These are phyloP conservation scores for Globisporangium nodosum DNA, from an alignment of 352 stramenopile species.

Conservation along the genomic window DNA sequence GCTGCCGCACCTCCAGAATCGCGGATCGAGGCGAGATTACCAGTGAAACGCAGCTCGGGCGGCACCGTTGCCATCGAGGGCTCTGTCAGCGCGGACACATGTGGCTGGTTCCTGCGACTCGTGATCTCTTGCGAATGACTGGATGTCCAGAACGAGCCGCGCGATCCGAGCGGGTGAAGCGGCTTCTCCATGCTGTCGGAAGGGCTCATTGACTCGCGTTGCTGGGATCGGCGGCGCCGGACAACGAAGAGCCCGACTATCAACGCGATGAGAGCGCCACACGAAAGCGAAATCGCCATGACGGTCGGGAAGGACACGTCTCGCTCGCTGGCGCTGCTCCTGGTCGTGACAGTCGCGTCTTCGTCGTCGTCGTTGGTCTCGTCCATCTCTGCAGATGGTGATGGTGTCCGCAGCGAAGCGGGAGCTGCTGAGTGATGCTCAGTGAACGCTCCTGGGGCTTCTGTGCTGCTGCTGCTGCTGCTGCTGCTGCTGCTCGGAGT, in stretches of 20 bases:
- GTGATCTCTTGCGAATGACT: conserved; percentile 3
- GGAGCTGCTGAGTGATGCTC: not conserved
- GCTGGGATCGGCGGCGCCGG: conserved; percentile 3
- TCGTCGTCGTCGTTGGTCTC: conserved; percentile 9
- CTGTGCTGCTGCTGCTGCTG: not conserved
- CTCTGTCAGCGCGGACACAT: not conserved
- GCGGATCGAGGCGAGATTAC: not conserved
- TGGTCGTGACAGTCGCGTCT: conserved; percentile 4
- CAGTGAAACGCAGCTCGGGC: conserved; percentile 1
- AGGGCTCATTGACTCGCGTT: not conserved
- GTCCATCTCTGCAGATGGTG: not conserved
- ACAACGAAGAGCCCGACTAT: conserved; percentile 10
- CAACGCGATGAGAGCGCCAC: conserved; percentile 4
- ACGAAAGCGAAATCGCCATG: conserved; percentile 15
- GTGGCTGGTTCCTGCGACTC: not conserved
- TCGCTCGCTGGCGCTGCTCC: not conserved
- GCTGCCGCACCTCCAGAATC: not conserved
- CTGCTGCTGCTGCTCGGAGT: not conserved
- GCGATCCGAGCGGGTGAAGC: conserved; percentile 1
- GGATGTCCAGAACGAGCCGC: conserved; percentile 4
- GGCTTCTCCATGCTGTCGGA: conserved; percentile 11
- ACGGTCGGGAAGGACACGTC: conserved; percentile 1
- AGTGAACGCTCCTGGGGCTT: not conserved
- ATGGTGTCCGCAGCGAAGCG: too few relatives aligned
- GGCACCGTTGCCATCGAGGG: conserved; percentile 8